A percentile compares a stretch with the other conserved stretches of the same genome.
Evolutionary conservation across 2,329 filamentous ascomycete species (phyloP).

Genomic region (Parastagonospora avenae): DNA sequence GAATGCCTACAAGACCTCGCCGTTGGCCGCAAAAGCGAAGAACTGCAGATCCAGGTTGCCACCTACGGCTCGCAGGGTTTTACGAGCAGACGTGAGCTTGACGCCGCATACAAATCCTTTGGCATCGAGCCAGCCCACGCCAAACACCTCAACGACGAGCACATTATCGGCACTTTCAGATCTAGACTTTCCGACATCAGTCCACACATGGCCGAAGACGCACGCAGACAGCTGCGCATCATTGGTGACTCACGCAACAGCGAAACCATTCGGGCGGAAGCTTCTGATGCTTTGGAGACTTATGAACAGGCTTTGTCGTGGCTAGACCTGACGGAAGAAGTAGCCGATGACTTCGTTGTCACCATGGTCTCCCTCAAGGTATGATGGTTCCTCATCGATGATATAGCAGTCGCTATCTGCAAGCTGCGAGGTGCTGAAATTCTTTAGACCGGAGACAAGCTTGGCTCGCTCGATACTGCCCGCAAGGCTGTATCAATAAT

Average conservation of each 20-base stretch:
- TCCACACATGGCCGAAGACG: constrained; percentile 59
- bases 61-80: constrained; percentile 64
- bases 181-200: constrained; percentile 62
- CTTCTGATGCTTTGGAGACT: constrained; percentile 64
- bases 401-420: neutral
- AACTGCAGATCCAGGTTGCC: constrained; percentile 63
- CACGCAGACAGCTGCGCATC: constrained; percentile 61
- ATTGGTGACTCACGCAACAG: constrained; percentile 66
- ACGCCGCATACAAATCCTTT: constrained; percentile 64
- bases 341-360: constrained; percentile 62
- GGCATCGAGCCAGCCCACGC: constrained; percentile 54
- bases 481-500: constrained; percentile 64
- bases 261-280: constrained; percentile 61
- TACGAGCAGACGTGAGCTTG: constrained; percentile 62
- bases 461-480: constrained; percentile 56
- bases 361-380: constrained; percentile 64
- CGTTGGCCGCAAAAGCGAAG: constrained; percentile 59
- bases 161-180: constrained; percentile 66
- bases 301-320: constrained; percentile 68
- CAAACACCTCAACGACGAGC: constrained; percentile 58
- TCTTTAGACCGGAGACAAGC: constrained; percentile 57
- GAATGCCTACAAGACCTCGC: constrained; percentile 68
- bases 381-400: constrained; percentile 9
- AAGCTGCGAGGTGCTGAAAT: constrained; percentile 8
- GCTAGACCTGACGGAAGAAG: constrained; percentile 57